Percentiles rank a stretch among this genome's conserved stretches.
phyloP scores from a whole-genome alignment of 768 basidiomycete species.

The Pulveroboletus sp. region DNA sequence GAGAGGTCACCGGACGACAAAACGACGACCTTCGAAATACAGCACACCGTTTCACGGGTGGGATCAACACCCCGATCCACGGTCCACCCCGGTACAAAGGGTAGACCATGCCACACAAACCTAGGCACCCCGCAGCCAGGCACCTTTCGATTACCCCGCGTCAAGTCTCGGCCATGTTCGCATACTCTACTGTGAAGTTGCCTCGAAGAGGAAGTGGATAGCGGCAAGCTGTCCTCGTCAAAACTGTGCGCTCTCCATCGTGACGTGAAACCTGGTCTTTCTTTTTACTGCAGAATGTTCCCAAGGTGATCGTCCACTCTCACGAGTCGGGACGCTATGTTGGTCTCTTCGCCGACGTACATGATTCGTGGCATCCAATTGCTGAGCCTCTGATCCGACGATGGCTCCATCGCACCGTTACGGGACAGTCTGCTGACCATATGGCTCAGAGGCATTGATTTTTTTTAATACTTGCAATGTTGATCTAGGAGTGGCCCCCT shows the following conservation, averaged over 20 bases:
- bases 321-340: not conserved
- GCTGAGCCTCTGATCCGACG: not conserved
- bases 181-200: slow-evolving; percentile 8
- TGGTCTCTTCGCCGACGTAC: not conserved
- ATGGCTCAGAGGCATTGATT: not conserved
- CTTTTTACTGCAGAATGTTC: not conserved
- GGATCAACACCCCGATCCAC: not conserved
- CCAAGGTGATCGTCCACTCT: slow-evolving; percentile 8
- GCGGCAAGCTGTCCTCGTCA: slow-evolving; percentile 1
- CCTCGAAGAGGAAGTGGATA: slow-evolving; percentile 8
- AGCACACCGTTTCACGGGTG: not conserved
- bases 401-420: not conserved
- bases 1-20: not conserved
- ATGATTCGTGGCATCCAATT: not conserved
- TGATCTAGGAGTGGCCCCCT: not conserved
- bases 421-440: not conserved
- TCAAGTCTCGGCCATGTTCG: not conserved
- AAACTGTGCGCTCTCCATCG: not conserved
- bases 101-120: not conserved
- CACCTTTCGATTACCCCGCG: slow-evolving; percentile 1
- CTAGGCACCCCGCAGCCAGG: not conserved
- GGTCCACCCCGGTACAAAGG: not conserved
- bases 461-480: not conserved
- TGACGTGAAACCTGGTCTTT: not conserved
- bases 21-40: not conserved